A percentile compares a stretch with the other conserved stretches of the same genome.
phyloP scores from a whole-genome alignment of 1,284 basidiomycete genomes.

The Naganishia sp. region DNA sequence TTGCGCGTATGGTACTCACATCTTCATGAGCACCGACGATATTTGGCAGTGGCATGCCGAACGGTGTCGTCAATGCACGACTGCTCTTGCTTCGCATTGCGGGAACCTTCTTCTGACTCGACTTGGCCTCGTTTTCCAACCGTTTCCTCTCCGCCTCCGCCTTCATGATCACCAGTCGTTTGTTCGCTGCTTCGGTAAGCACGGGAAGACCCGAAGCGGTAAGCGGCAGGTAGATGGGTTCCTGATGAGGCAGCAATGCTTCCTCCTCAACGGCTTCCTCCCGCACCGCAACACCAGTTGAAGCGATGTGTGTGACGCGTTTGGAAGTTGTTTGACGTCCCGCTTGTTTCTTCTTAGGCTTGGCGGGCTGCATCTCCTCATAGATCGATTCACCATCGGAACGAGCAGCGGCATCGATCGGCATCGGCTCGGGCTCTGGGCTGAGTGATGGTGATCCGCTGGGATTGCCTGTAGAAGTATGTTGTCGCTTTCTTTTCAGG shows the following conservation, averaged over 20 bases:
- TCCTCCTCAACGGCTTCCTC: too few relatives aligned
- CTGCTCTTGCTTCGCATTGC: constrained; percentile 4
- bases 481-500: not conserved
- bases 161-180: constrained; percentile 21
- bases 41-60: constrained; percentile 10
- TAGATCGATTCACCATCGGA: constrained; percentile 21
- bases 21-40: not conserved
- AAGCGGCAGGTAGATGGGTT: constrained; percentile 14
- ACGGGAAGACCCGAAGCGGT: constrained; percentile 31
- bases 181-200: constrained; percentile 32
- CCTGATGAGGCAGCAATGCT: not conserved
- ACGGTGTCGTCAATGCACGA: constrained; percentile 24
- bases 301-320: not conserved
- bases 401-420: constrained; percentile 18
- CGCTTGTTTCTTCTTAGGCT: constrained; percentile 9
- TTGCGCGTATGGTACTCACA: not conserved
- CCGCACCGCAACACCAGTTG: too few relatives aligned
- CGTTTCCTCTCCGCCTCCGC: constrained; percentile 20
- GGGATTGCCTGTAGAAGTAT: not conserved
- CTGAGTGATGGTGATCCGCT: not conserved
- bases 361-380: not conserved
- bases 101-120: not conserved
- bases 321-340: constrained; percentile 1
- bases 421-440: constrained; percentile 12
- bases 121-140: constrained; percentile 9